A percentile compares a stretch with the other conserved stretches of the same genome.
phyloP scores from a whole-genome alignment of 495 filamentous ascomycete genomes.

The Apodospora peruviana region DNA sequence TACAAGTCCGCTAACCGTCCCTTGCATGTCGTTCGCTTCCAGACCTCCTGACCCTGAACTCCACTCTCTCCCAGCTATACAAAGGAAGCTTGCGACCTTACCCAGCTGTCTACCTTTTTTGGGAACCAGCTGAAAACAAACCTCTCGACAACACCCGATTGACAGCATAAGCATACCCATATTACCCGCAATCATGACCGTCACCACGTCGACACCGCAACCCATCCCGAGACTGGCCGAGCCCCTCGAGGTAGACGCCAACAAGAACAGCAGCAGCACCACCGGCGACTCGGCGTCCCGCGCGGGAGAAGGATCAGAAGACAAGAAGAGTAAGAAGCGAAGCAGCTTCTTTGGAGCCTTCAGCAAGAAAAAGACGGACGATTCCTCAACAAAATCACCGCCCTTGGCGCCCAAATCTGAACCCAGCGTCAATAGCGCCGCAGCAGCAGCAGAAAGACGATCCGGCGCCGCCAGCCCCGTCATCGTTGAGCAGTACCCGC shows the following conservation, averaged over 20 bases:
- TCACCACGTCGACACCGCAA: too few relatives aligned
- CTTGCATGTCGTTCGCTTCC: not conserved
- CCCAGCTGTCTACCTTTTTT: too few relatives aligned
- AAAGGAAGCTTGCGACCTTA: too few relatives aligned
- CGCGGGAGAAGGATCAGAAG: constrained; percentile 23
- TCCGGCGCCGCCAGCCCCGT: constrained; percentile 37
- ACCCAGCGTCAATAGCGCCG: constrained; percentile 15
- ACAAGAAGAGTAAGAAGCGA: constrained; percentile 45
- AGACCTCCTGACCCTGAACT: not conserved
- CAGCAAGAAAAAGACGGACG: constrained; percentile 58
- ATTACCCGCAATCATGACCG: too few relatives aligned
- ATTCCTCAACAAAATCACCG: constrained; percentile 36
- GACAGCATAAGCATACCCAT: too few relatives aligned
- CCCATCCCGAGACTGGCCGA: constrained; percentile 24
- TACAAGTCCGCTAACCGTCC: constrained; percentile 5
- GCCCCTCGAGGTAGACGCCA: constrained; percentile 22
- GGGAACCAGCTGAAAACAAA: too few relatives aligned
- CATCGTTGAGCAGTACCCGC: constrained; percentile 31
- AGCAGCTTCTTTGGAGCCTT: constrained; percentile 58
- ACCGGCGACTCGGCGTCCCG: constrained; percentile 33
- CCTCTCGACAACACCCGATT: too few relatives aligned
- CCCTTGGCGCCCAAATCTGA: constrained; percentile 5
- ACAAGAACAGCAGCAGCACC: too few relatives aligned
- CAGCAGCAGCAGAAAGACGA: constrained; percentile 16
- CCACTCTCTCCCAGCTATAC: not conserved